These are phyloP conservation scores for Plasmodium relictum DNA, from an alignment of 169 alveolate genomes.

Conservation along the genomic window DNA sequence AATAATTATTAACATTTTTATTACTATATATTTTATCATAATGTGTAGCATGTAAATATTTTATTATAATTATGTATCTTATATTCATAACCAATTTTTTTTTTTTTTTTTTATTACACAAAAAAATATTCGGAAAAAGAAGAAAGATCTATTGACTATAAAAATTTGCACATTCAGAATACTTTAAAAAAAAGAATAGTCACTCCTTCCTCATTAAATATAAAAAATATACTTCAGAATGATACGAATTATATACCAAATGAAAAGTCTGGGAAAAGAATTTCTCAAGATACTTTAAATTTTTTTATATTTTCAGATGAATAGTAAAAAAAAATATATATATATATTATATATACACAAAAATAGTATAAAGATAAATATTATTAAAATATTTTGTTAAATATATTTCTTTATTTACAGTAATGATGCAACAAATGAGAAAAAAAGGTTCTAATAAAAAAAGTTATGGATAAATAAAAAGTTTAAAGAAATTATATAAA, in stretches of 20 bases:
- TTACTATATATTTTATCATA: no score
- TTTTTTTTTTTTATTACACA: background rate
- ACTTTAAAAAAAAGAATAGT: conserved; percentile 12
- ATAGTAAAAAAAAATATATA: conserved; percentile 6
- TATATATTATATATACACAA: background rate
- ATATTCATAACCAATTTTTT: background rate
- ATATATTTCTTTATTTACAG: background rate
- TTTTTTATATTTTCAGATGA: conserved; percentile 17
- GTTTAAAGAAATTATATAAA: background rate
- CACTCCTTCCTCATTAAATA: conserved; percentile 4
- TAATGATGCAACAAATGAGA: conserved; percentile 2
- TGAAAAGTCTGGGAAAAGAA: conserved; percentile 37
- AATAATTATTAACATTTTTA: no score
- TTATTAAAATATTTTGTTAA: background rate
- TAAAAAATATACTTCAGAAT: conserved; percentile 28
- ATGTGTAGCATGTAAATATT: no score
- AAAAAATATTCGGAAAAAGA: background rate
- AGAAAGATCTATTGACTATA: background rate
- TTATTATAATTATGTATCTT: no score
- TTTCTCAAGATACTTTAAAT: conserved; percentile 11
- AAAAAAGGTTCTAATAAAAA: conserved; percentile 10
- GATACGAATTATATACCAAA: background rate
- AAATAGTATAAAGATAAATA: background rate
- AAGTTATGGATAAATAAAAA: background rate
- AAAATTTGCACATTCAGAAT: background rate